Evolutionary conservation across 768 basidiomycete species (phyloP).

Genomic region (Termitomyces sp.): DNA sequence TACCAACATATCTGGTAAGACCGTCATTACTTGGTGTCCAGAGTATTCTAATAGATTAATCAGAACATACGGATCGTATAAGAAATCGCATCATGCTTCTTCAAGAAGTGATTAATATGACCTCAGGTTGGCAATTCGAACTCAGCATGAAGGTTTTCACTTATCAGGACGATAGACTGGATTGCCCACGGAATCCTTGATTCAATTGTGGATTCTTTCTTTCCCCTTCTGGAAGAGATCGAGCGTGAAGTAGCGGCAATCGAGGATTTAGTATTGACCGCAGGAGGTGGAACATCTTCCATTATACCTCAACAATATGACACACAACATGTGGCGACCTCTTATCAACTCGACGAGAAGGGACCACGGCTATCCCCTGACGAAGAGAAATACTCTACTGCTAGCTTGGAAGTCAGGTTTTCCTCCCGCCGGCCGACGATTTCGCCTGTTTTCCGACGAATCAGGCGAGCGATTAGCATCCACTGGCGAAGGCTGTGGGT

Average conservation of each 20-base stretch:
- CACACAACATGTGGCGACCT: neutral
- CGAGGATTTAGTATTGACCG: slow-evolving; percentile 60
- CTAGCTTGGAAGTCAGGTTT: slow-evolving; percentile 23
- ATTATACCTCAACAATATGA: neutral
- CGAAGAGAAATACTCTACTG: slow-evolving; percentile 11
- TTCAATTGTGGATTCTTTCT: slow-evolving; percentile 92
- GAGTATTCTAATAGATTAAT: neutral
- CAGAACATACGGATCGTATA: slow-evolving; percentile 76
- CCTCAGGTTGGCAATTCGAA: slow-evolving; percentile 49
- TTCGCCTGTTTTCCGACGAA: slow-evolving; percentile 28
- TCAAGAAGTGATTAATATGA: slow-evolving; percentile 59
- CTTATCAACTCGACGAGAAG: neutral
- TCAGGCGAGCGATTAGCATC: slow-evolving; percentile 24
- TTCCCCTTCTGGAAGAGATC: slow-evolving; percentile 76
- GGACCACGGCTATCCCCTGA: neutral
- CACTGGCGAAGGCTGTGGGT: slow-evolving; percentile 17
- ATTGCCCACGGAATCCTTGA: slow-evolving; percentile 91
- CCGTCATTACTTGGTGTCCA: neutral
- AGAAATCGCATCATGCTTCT: slow-evolving; percentile 62
- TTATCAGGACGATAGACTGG: slow-evolving; percentile 58
- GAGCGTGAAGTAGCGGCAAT: slow-evolving; percentile 77
- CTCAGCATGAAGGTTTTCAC: neutral
- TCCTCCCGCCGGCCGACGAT: slow-evolving; percentile 27
- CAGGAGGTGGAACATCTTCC: slow-evolving; percentile 1
- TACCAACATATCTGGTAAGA: slow-evolving; percentile 67